Evolutionary conservation across 1,284 basidiomycete genomes (phyloP).

Genomic region (Coniferiporia sulphurascens): DNA sequence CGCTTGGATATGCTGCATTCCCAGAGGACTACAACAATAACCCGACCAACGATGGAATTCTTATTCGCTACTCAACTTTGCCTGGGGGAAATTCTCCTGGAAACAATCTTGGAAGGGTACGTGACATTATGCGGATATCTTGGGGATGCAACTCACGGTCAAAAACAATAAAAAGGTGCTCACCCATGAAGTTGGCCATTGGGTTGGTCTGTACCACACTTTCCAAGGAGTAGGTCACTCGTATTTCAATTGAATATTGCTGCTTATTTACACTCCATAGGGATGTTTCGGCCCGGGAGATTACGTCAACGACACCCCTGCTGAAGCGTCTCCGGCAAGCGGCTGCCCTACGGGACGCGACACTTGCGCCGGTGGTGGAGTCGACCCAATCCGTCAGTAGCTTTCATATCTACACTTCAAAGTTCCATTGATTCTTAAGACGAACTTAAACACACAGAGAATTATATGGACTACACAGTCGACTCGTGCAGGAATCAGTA

Average conservation of each 20-base stretch:
- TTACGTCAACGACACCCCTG: slow-evolving; percentile 36
- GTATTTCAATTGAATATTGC: neutral
- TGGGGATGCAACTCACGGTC: neutral
- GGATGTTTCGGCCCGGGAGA: neutral
- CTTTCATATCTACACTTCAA: neutral
- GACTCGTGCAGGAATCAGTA: too few relatives aligned
- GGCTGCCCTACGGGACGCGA: slow-evolving; percentile 32
- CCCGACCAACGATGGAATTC: neutral
- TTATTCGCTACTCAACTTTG: neutral
- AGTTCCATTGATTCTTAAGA: too few relatives aligned
- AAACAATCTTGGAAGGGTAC: slow-evolving; percentile 41
- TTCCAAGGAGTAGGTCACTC: neutral
- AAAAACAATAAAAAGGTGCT: neutral
- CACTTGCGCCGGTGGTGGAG: slow-evolving; percentile 29
- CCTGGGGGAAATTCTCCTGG: slow-evolving; percentile 29
- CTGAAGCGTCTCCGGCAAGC: slow-evolving; percentile 29
- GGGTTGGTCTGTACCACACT: neutral
- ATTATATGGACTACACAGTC: too few relatives aligned
- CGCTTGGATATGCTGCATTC: slow-evolving; percentile 12
- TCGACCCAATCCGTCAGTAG: slow-evolving; percentile 32
- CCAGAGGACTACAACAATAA: neutral
- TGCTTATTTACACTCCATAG: neutral
- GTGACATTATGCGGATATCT: neutral
- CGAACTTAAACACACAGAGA: too few relatives aligned
- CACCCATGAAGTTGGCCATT: neutral